Percentiles rank a stretch among this genome's conserved stretches.
These are phyloP conservation scores for Diplodia scrobiculata DNA, from an alignment of 2,329 filamentous ascomycete genomes.

Conservation along the genomic window DNA sequence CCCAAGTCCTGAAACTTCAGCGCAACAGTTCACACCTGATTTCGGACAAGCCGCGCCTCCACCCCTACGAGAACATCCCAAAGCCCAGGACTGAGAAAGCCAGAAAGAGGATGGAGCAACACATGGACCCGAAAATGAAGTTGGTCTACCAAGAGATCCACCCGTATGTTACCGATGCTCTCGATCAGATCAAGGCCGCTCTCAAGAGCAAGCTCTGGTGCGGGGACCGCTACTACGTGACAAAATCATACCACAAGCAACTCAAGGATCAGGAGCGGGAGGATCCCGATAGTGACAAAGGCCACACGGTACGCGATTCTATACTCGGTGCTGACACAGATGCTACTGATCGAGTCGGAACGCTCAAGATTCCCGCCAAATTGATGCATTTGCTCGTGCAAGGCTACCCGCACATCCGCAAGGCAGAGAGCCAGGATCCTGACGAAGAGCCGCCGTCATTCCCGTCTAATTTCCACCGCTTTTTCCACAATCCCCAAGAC, in stretches of 20 bases:
- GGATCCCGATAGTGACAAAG: neutral
- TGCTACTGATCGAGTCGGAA: neutral
- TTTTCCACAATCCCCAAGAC: neutral
- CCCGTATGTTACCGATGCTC: neutral
- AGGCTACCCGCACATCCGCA: neutral
- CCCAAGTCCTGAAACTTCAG: slow-evolving; percentile 57
- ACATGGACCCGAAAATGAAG: neutral
- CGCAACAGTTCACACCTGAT: slow-evolving; percentile 47
- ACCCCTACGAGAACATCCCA: slow-evolving; percentile 46
- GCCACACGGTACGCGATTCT: neutral
- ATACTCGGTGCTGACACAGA: neutral
- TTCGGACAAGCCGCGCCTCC: slow-evolving; percentile 50
- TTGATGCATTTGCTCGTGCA: neutral
- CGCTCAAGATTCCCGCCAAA: neutral
- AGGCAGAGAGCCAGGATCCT: neutral
- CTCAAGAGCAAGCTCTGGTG: slow-evolving; percentile 32
- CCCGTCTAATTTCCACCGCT: neutral
- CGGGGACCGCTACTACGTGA: slow-evolving; percentile 31
- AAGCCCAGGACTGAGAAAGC: neutral
- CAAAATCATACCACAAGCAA: neutral
- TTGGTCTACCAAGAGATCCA: neutral
- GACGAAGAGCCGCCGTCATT: neutral
- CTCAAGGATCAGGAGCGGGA: slow-evolving; percentile 31
- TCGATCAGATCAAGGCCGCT: neutral
- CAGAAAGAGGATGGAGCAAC: neutral